Base-by-base conservation (phyloP, 1,139 yeast species). In the Saccharomyces hybrid region DNA sequence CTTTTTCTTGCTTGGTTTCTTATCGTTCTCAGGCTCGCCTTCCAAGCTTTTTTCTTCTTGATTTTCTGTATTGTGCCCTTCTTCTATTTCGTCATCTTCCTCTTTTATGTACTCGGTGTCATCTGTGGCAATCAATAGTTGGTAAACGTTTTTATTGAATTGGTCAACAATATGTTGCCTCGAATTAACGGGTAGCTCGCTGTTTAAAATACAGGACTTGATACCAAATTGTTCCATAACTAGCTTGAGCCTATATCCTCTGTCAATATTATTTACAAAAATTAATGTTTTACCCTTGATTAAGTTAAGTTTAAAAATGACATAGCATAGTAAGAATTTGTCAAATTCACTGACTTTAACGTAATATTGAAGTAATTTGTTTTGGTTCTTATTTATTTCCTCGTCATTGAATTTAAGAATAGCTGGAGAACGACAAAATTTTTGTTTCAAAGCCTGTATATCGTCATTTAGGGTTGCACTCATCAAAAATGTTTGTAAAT, bases 151-250 rank as follows among this genome's bases (percentile, higher is more conserved):
- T 68, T 88, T 89, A 74, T 95, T 95, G 73, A 87, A 95, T 70
- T 91, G 96, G 57, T 93, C 97, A 47, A 95, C 96, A 57, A 93
- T 91, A 70, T 93, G 98, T 60, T 91, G 78, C 67, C 99, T 81
- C 1, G 99, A 91, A 64, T 91, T 91, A 16, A 89, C 78, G 6
- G 99, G 99, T 53, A 95, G 78, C 69, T 95, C 99, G 61, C 96
- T 84, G 70, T 95, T 95, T 61, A 95, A 78, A 49, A 93, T 87
- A 73, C 96, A 88, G 55, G 95, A 79, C 63, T 83, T 84, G 60
- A 95, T 83, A 57, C 99, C 99, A 70, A 93, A 95, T 72, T 95
- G 98, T 70, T 91, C 97, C 63, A 95, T 75, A 63, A 91, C 95
- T 59, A 95, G 75, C 69, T 90, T 90, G 60, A 95, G 78, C 67